Percentiles rank a stretch among this genome's conserved stretches.
phyloP scores from a whole-genome alignment of 768 basidiomycete species.

The Peribolospora baueri region DNA sequence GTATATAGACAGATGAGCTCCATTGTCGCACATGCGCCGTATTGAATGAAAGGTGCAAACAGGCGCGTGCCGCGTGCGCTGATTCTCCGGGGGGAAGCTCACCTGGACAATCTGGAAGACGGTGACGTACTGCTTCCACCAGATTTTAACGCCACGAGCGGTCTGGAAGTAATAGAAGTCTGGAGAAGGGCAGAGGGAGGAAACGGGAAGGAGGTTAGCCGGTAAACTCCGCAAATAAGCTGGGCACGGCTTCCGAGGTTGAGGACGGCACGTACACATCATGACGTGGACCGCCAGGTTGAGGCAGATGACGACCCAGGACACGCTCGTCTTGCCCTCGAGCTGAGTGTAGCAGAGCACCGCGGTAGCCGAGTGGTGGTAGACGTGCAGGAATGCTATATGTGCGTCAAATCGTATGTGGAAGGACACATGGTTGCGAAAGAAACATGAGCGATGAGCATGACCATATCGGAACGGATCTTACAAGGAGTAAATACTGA shows the following conservation, averaged over 20 bases:
- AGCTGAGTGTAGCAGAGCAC: constrained; percentile 82
- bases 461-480: neutral
- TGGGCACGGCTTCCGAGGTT: neutral
- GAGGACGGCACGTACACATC: constrained; percentile 49
- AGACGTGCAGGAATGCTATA: constrained; percentile 86
- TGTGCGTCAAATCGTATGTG: neutral
- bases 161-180: constrained; percentile 93
- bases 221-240: neutral
- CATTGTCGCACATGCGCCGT: no score
- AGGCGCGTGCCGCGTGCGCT: no score
- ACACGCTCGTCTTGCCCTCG: constrained; percentile 80
- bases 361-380: constrained; percentile 96
- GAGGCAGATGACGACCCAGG: constrained; percentile 81
- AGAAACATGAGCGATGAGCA: neutral
- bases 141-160: constrained; percentile 84
- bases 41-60: no score
- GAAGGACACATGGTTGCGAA: neutral
- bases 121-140: constrained; percentile 99
- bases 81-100: neutral
- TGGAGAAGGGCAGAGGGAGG: constrained; percentile 15
- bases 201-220: constrained; percentile 1
- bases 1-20: neutral
- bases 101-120: constrained; percentile 76
- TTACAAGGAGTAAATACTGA: neutral
- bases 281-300: constrained; percentile 85